A percentile compares a stretch with the other conserved stretches of the same genome.
Conservation (phyloP, 768 basidiomycete genomes). For the Agaricus sinodeliciosus region DNA sequence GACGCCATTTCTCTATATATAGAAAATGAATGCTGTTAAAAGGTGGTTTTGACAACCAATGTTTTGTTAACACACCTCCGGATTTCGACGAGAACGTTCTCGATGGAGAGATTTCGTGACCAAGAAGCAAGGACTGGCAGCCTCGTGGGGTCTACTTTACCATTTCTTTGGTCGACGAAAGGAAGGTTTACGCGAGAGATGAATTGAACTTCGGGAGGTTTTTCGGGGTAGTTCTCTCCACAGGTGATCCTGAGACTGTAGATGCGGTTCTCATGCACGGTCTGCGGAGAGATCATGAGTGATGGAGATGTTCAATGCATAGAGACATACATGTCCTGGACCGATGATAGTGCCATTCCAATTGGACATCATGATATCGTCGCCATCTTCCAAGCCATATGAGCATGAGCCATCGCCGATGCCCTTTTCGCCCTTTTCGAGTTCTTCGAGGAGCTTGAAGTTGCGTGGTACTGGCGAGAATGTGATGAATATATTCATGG, state of each 20-base stretch:
- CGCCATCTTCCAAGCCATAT: constrained; percentile 90
- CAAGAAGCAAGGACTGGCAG: constrained; percentile 71
- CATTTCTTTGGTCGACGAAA: constrained; percentile 71
- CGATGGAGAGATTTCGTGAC: constrained; percentile 73
- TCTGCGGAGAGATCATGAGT: constrained; percentile 36
- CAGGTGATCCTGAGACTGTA: constrained; percentile 92
- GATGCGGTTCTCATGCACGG: constrained; percentile 98
- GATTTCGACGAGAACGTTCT: constrained; percentile 89
- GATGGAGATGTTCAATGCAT: background rate
- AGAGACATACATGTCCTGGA: constrained; percentile 78
- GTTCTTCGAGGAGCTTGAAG: constrained; percentile 94
- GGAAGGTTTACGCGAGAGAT: constrained; percentile 89
- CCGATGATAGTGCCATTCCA: constrained; percentile 99
- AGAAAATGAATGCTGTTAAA: background rate
- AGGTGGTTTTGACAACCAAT: background rate
- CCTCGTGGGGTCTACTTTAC: constrained; percentile 70
- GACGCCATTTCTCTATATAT: constrained; percentile 85
- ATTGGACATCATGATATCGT: constrained; percentile 95
- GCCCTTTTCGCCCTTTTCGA: constrained; percentile 99
- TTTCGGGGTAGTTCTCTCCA: constrained; percentile 67
- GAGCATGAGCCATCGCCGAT: constrained; percentile 98
- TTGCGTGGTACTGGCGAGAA: constrained; percentile 77
- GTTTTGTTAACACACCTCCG: constrained; percentile 54
- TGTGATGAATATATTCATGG: background rate
- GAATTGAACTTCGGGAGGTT: constrained; percentile 78